A percentile compares a stretch with the other conserved stretches of the same genome.
Evolutionary conservation across 345 rosid species (phyloP).

Genomic region (Streptanthus diversifolius): DNA sequence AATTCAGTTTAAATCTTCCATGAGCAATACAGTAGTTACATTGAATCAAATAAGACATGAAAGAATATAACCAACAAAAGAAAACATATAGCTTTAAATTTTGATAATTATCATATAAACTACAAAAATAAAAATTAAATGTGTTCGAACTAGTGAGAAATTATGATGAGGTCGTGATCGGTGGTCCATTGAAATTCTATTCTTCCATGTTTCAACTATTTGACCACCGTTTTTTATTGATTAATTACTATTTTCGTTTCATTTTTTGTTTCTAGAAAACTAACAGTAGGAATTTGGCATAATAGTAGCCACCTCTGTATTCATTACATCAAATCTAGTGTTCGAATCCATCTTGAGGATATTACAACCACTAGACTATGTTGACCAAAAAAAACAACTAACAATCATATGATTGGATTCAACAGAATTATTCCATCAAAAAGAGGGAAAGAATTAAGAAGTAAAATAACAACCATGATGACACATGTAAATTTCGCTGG

Average conservation of each 20-base stretch:
- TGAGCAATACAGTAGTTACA: neutral
- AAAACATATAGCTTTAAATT: neutral
- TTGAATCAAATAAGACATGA: too few species aligned
- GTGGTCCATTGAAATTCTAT: neutral
- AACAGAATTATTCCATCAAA: neutral
- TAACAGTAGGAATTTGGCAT: too few species aligned
- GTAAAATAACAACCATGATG: neutral
- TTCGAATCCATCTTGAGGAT: too few species aligned
- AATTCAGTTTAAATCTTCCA: neutral
- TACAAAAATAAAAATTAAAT: neutral
- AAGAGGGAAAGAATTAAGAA: neutral
- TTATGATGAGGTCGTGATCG: too few species aligned
- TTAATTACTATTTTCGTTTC: neutral
- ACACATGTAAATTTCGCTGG: neutral
- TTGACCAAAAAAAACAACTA: neutral
- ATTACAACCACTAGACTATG: too few species aligned
- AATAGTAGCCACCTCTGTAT: too few species aligned
- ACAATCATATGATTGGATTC: neutral
- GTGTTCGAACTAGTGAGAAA: too few species aligned
- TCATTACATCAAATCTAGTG: too few species aligned
- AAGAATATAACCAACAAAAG: neutral
- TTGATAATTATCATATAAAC: neutral
- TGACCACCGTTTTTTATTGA: neutral
- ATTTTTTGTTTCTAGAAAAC: neutral
- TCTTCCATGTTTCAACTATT: neutral